Evolutionary conservation across 1,139 yeast species (phyloP).

Genomic region (Zygosaccharomyces sapae): DNA sequence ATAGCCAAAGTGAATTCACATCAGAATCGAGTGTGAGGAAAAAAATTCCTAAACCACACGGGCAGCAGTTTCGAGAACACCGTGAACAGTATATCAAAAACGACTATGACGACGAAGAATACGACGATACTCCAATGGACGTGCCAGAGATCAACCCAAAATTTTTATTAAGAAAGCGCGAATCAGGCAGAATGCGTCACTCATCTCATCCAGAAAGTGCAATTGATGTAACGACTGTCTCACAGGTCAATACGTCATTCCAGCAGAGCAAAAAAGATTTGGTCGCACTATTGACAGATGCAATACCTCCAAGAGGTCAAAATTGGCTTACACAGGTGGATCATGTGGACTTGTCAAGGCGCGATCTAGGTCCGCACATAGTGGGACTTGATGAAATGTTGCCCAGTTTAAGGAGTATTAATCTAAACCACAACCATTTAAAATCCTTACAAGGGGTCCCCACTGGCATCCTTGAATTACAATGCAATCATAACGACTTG

Average conservation of each 20-base stretch:
- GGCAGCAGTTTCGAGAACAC: not conserved
- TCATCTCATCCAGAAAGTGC: conserved; percentile 3
- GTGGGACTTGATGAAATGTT: conserved; percentile 25
- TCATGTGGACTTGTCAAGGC: conserved; percentile 16
- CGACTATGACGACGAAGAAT: conserved; percentile 12
- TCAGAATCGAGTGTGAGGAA: not conserved
- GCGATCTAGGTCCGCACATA: conserved; percentile 16
- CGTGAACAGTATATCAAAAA: no score
- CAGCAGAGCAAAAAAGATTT: conserved; percentile 24
- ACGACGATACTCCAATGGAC: conserved; percentile 28
- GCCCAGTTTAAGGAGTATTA: conserved; percentile 24
- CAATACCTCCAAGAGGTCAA: conserved; percentile 12
- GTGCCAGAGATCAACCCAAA: conserved; percentile 26
- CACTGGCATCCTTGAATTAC: conserved; percentile 13
- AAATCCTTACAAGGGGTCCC: conserved; percentile 24
- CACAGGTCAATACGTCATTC: conserved; percentile 26
- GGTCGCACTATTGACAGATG: conserved; percentile 26
- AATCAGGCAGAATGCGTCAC: not conserved
- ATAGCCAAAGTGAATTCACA: conserved; percentile 5
- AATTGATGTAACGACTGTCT: conserved; percentile 23
- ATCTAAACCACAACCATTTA: conserved; percentile 23
- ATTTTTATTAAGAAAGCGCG: conserved; percentile 8
- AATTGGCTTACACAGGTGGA: conserved; percentile 10
- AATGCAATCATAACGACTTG: conserved; percentile 20
- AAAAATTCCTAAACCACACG: not conserved